Base-by-base conservation (phyloP, 257 asterid species). In the Scutellaria baicalensis region DNA sequence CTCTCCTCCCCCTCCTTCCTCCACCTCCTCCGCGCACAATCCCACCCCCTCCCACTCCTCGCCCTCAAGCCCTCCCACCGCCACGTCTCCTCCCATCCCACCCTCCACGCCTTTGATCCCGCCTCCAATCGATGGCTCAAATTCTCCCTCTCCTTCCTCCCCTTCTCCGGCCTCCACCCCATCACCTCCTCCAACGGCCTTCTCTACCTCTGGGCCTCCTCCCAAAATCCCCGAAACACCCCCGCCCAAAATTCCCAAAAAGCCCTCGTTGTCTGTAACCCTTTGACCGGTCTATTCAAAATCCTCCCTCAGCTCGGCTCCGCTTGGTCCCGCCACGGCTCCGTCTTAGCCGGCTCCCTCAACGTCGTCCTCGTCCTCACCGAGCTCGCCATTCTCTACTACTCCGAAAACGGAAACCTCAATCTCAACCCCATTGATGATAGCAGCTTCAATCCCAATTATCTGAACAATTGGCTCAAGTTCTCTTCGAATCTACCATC, bases 281-380 rank as follows among this genome's bases (percentile, higher is more conserved):
- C 98, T 20, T 76, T 93, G 62, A 85, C 95, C 39, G 75, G 80
- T 6, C 75, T 75, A 17, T 93, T 74, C 59, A 87, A 68, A 65
- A 85, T 84, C 66, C 87, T 93, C 5, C 98, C 98, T 5, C 98
- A 88, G 84, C 88, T 93, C 65, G 98, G 98, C 68, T 90, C 97
- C 0, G 98, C 98, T 42, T 93, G 98, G 98, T 93, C 95, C 12
- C 93, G 95, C 76, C 97, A 93, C 44, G 99, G 97, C 66, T 88
- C 96, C 1, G 99, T 93, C 49, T 36, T 93, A 13, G 88, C 90
- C 5, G 99, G 99, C 21, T 86, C 93, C 10, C 80, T 78, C 0
- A 77, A 73, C 60, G 80, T 78, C 12, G 95, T 93, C 18, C 75
- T 93, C 5, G 91, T 93, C 13, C 90, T 93, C 70, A 93, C 97